Evolutionary conservation across 1,284 basidiomycete species (phyloP).

Genomic region (Naganishia sp.): DNA sequence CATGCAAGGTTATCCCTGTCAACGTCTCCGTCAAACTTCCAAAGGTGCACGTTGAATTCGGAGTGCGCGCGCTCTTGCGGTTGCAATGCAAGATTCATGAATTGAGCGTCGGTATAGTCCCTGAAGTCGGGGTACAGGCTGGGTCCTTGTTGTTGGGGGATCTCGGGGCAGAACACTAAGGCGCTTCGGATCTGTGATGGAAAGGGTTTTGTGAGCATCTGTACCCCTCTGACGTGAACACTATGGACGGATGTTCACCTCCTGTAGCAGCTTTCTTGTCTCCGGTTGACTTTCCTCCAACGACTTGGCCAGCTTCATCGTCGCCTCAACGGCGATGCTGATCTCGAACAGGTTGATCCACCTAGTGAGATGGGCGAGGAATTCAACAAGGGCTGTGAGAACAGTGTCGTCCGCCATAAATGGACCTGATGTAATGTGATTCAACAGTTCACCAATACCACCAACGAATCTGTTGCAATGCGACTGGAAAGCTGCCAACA

Average conservation of each 20-base stretch:
- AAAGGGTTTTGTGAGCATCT: neutral
- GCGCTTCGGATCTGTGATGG: slow-evolving; percentile 8
- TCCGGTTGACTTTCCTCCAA: neutral
- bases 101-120: slow-evolving; percentile 33
- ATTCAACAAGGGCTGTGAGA: neutral
- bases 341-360: slow-evolving; percentile 28
- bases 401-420: neutral
- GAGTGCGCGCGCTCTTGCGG: slow-evolving; percentile 20
- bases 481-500: slow-evolving; percentile 30
- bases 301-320: slow-evolving; percentile 1
- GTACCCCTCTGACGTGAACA: neutral
- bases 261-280: neutral
- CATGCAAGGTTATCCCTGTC: slow-evolving; percentile 19
- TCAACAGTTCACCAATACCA: slow-evolving; percentile 15
- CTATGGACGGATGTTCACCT: neutral
- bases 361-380: slow-evolving; percentile 23
- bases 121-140: slow-evolving; percentile 31
- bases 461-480: slow-evolving; percentile 21
- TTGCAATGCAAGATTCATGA: slow-evolving; percentile 27
- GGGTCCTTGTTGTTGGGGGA: slow-evolving; percentile 8
- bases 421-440: neutral
- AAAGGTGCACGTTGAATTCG: neutral
- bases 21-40: slow-evolving; percentile 22
- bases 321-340: neutral
- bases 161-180: slow-evolving; percentile 20